Conservation (phyloP, 345 rosid genomes). For the Microthlaspi erraticum region DNA sequence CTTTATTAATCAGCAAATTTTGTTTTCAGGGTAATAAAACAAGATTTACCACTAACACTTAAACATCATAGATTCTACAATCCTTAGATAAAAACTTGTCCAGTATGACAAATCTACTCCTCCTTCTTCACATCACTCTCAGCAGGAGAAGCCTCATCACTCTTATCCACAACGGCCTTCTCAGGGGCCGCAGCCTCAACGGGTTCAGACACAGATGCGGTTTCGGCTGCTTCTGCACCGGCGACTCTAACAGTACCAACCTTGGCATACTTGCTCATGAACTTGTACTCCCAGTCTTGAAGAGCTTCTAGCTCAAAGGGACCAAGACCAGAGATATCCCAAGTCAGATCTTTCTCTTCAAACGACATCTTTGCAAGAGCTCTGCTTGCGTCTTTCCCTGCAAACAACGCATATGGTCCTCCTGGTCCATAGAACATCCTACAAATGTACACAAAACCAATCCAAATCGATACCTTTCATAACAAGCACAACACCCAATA, state of each 20-base stretch:
- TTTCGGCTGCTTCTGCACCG: constrained; percentile 55
- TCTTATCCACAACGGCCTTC: constrained; percentile 20
- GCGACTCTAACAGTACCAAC: constrained; percentile 77
- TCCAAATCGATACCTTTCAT: neutral
- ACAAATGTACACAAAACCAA: constrained; percentile 29
- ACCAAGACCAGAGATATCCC: constrained; percentile 93
- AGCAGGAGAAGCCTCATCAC: constrained; percentile 25
- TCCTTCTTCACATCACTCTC: constrained; percentile 32
- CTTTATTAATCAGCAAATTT: constrained; percentile 18
- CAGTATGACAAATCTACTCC: constrained; percentile 32
- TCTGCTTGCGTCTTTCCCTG: constrained; percentile 96
- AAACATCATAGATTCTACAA: constrained; percentile 23
- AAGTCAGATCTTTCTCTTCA: constrained; percentile 88
- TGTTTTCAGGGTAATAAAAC: neutral
- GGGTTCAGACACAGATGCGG: constrained; percentile 50
- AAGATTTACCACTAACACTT: constrained; percentile 21
- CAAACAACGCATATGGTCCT: constrained; percentile 95
- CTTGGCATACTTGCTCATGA: constrained; percentile 93
- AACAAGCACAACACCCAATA: constrained; percentile 5
- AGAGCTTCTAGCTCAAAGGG: constrained; percentile 94
- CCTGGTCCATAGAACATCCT: constrained; percentile 99
- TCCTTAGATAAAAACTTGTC: constrained; percentile 11
- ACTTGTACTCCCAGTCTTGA: constrained; percentile 99
- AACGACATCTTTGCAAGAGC: constrained; percentile 99
- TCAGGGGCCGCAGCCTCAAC: constrained; percentile 36